These are phyloP conservation scores for Hygrophorus pudorinus DNA, from an alignment of 768 basidiomycete genomes.

Conservation along the genomic window DNA sequence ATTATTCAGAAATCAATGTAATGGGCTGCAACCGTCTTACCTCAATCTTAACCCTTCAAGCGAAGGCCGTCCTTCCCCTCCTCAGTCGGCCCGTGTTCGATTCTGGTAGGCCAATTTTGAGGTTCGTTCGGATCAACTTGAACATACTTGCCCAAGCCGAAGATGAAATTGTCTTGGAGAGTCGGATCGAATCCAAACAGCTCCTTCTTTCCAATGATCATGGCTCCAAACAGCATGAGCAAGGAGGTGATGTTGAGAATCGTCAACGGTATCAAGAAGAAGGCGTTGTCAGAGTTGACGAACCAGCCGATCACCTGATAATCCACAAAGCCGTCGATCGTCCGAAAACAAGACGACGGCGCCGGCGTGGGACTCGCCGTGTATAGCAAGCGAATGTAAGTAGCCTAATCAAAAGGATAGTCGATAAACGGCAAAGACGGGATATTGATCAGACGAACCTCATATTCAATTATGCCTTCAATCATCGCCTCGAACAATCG, in stretches of 20 bases:
- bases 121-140: no score
- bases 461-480: slow-evolving; percentile 16
- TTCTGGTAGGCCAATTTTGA: no score
- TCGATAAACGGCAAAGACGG: not conserved
- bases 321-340: slow-evolving; percentile 4
- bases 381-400: slow-evolving; percentile 14
- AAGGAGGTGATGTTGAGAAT: slow-evolving; percentile 14
- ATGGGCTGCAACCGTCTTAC: no score
- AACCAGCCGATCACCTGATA: slow-evolving; percentile 13
- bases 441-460: slow-evolving; percentile 8
- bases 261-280: slow-evolving; percentile 16
- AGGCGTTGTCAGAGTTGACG: slow-evolving; percentile 8
- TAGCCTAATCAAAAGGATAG: slow-evolving; percentile 7
- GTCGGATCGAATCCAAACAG: no score
- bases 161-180: no score
- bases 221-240: slow-evolving; percentile 10
- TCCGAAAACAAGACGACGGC: slow-evolving; percentile 11
- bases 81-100: no score
- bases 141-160: no score
- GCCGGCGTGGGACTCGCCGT: slow-evolving; percentile 2
- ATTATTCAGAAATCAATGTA: no score
- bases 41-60: no score
- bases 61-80: no score
- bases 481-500: slow-evolving; percentile 15
- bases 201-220: not conserved